Base-by-base conservation (phyloP, 1,139 yeast genomes). In the Suhomyces atakaporum region DNA sequence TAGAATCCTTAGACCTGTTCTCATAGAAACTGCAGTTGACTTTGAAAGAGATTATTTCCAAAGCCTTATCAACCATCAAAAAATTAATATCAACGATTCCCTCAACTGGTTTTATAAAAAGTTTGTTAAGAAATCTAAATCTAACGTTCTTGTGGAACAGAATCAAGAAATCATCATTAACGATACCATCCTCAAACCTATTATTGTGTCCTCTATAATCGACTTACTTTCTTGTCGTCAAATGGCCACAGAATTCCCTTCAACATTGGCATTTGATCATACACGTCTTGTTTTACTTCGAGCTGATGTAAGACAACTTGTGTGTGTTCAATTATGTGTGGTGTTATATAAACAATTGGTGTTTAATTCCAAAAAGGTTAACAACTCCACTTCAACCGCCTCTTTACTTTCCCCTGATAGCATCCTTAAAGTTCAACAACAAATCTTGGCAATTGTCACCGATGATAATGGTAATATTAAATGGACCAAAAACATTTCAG, bases 1-100 rank as follows among this genome's bases (percentile, higher is more conserved):
- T 39, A 74, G 96, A 50, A 79, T 88, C 18, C 68, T 89, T 40
- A 75, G 96, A 51, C 95, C 96, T 2, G 84, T 86, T 10, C 69
- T 90, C 33, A 79, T 89, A 43, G 92, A 88, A 51, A 85, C 95
- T 20, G 95, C 96, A 2, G 84, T 86, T n/a, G 92, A 86, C 48
- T 87, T 90, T 54, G 97, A 90, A 63, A 83, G 81, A 50, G 95
- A 86, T 58, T 88, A 88, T 61, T 88, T 87, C 60, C 75, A 74
- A 45, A 88, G 85, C 50, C 71, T 86, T 53, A 75, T 86, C 41
- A 63, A 69, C 33, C 81, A 81, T 48, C 76, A 82, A 44, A 85
- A 84, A 58, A 71, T 85, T 37, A 80, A 81, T 51, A 70, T 87
- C 36, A 58, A 70, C 14, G 83, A 83, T 50, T 80, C 92, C 3